These are phyloP conservation scores for Rhizophora mangle DNA, from an alignment of 345 rosid species.

Conservation along the genomic window DNA sequence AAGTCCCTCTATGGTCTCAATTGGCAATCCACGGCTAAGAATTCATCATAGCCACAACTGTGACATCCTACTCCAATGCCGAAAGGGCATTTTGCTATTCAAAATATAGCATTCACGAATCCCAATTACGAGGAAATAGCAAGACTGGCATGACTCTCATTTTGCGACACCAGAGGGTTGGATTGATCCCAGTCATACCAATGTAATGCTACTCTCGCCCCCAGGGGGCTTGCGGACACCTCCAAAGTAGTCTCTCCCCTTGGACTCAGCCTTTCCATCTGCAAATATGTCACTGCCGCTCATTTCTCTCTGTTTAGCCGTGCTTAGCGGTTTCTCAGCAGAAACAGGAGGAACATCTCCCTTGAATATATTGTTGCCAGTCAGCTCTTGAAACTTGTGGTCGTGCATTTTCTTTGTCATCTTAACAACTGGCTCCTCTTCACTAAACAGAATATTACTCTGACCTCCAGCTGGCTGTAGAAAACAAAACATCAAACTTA, in stretches of 20 bases:
- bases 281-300: conserved; percentile 30
- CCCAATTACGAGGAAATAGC: not conserved
- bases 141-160: conserved; percentile 4
- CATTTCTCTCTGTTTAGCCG: conserved; percentile 27
- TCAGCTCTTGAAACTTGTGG: conserved; percentile 30
- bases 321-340: conserved; percentile 22
- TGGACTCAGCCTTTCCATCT: conserved; percentile 24
- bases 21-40: conserved; percentile 15
- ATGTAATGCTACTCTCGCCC: conserved; percentile 25
- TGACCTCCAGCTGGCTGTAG: conserved; percentile 78
- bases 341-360: conserved; percentile 28
- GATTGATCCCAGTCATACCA: conserved; percentile 11
- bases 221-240: conserved; percentile 31
- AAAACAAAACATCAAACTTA: conserved; percentile 3
- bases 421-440: conserved; percentile 47
- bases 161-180: conserved; percentile 1
- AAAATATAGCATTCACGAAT: conserved; percentile 18
- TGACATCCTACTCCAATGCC: conserved; percentile 12
- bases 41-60: conserved; percentile 7
- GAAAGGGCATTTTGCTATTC: conserved; percentile 12
- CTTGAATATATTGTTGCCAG: conserved; percentile 28
- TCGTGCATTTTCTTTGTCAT: conserved; percentile 25
- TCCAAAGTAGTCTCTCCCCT: conserved; percentile 26
- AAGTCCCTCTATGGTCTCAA: not conserved
- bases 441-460: conserved; percentile 58